A percentile compares a stretch with the other conserved stretches of the same genome.
phyloP scores from a whole-genome alignment of 441 rosid genomes.

The Flueggea neowawraea region DNA sequence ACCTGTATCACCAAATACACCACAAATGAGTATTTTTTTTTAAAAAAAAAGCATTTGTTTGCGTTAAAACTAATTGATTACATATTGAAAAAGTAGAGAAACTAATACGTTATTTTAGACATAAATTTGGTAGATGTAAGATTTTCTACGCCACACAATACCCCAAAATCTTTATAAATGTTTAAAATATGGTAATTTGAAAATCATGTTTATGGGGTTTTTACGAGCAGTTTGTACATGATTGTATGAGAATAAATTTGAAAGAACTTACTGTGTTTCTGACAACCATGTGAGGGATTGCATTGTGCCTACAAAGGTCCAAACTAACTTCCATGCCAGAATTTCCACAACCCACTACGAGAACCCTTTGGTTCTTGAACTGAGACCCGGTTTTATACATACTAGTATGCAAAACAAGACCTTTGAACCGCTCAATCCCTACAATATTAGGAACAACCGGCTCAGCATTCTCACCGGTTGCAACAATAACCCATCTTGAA shows the following conservation, averaged over 20 bases:
- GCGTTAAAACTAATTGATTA: too few relatives aligned
- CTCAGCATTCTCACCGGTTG: slow-evolving; percentile 96
- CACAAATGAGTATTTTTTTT: neutral
- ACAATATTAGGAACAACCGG: slow-evolving; percentile 57
- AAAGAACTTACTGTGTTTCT: slow-evolving; percentile 64
- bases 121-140: too few relatives aligned
- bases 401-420: slow-evolving; percentile 63
- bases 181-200: too few relatives aligned
- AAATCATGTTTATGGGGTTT: too few relatives aligned
- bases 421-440: slow-evolving; percentile 61
- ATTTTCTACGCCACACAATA: too few relatives aligned
- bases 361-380: slow-evolving; percentile 54
- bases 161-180: too few relatives aligned
- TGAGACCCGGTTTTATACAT: slow-evolving; percentile 67
- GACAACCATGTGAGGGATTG: slow-evolving; percentile 78
- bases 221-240: too few relatives aligned
- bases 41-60: too few relatives aligned
- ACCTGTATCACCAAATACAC: slow-evolving; percentile 36
- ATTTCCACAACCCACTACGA: slow-evolving; percentile 93
- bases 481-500: slow-evolving; percentile 79
- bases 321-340: slow-evolving; percentile 96
- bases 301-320: slow-evolving; percentile 85
- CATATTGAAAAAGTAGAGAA: too few relatives aligned
- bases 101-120: too few relatives aligned
- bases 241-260: neutral